A percentile compares a stretch with the other conserved stretches of the same genome.
These are phyloP conservation scores for Cladophialophora chaetospira DNA, from an alignment of 2,329 filamentous ascomycete species.

Conservation along the genomic window DNA sequence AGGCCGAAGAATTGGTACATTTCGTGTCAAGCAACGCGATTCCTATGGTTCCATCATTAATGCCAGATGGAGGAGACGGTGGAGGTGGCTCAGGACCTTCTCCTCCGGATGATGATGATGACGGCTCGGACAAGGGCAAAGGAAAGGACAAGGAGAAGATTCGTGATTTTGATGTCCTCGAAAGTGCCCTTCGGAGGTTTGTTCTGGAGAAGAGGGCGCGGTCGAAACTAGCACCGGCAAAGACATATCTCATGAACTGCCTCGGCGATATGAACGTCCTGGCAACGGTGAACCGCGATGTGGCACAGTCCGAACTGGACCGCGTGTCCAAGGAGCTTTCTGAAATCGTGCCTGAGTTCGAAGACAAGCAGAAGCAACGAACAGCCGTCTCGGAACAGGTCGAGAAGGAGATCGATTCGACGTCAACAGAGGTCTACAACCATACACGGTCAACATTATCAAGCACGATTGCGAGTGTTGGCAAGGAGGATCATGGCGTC, in stretches of 20 bases:
- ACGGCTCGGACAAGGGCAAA: conserved; percentile 72
- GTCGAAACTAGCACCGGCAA: conserved; percentile 92
- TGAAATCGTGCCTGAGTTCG: conserved; percentile 80
- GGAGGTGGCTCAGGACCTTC: conserved; percentile 50
- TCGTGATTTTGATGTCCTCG: conserved; percentile 84
- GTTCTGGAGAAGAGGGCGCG: conserved; percentile 93
- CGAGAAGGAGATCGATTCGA: conserved; percentile 78
- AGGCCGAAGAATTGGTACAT: conserved; percentile 88
- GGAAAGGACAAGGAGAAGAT: conserved; percentile 87
- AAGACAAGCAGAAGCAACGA: conserved; percentile 78
- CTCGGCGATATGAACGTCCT: conserved; percentile 82
- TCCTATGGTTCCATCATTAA: conserved; percentile 65
- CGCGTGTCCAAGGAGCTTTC: conserved; percentile 78
- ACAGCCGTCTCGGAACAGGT: conserved; percentile 78
- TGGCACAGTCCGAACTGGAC: conserved; percentile 81
- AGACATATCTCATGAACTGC: conserved; percentile 92
- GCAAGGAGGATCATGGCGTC: conserved; percentile 76
- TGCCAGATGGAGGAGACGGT: conserved; percentile 54
- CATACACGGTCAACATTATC: conserved; percentile 76
- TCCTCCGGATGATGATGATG: conserved; percentile 53
- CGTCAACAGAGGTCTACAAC: conserved; percentile 81
- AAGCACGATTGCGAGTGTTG: conserved; percentile 73
- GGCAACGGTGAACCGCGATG: conserved; percentile 82
- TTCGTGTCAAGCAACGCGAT: conserved; percentile 98
- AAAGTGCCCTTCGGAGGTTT: conserved; percentile 85